Conservation (phyloP, 345 rosid species). For the Brassica carinata region DNA sequence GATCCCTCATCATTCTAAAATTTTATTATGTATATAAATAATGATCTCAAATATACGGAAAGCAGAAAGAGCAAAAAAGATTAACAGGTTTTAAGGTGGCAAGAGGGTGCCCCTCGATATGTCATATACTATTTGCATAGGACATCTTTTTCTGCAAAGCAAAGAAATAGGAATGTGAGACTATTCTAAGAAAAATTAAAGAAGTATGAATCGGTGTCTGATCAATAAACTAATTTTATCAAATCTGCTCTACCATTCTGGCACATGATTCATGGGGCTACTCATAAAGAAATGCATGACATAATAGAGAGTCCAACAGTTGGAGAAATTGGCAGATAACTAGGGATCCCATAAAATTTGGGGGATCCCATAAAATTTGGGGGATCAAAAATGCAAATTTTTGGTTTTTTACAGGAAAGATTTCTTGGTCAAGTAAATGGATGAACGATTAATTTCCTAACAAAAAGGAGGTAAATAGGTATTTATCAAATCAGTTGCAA, state of each 20-base stretch:
- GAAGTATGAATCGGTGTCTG: background rate
- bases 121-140: background rate
- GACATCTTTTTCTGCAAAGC: background rate
- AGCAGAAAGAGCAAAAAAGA: too few species aligned
- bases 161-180: background rate
- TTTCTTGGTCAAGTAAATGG: background rate
- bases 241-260: background rate
- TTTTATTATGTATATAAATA: background rate
- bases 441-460: background rate
- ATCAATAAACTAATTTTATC: too few species aligned
- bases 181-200: background rate
- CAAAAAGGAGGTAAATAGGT: background rate
- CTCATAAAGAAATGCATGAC: background rate
- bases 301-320: background rate
- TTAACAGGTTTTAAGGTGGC: background rate
- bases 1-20: background rate
- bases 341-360: background rate
- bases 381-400: background rate
- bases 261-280: background rate
- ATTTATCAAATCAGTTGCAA: background rate
- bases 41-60: background rate
- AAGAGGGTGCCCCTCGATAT: background rate
- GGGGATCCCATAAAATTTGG: background rate
- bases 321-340: background rate
- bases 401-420: background rate